Conservation (phyloP, 192 early-diverging fungal species). For the Backusella tuberculispora region DNA sequence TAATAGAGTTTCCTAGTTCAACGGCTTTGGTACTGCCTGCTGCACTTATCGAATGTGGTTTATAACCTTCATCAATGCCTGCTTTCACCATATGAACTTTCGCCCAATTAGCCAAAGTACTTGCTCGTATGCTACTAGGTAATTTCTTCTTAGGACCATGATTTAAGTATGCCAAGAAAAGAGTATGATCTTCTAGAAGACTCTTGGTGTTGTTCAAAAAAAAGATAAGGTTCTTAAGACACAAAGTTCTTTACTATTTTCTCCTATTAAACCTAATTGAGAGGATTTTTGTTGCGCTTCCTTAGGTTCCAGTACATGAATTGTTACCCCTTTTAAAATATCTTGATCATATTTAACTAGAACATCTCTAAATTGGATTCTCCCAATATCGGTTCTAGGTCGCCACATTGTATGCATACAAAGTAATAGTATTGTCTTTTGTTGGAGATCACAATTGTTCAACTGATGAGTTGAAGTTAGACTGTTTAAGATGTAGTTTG, state of each 20-base stretch:
- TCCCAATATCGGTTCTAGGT: constrained; percentile 15
- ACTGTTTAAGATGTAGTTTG: neutral
- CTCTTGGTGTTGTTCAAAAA: neutral
- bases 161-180: constrained; percentile 2
- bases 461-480: neutral
- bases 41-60: neutral
- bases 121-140: neutral
- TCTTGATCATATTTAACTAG: neutral
- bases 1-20: neutral
- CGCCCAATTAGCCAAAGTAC: neutral
- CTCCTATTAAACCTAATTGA: neutral
- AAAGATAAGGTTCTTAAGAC: neutral
- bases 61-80: neutral
- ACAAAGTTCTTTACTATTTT: neutral
- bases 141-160: no score
- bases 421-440: neutral
- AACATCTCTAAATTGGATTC: neutral
- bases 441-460: neutral
- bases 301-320: neutral
- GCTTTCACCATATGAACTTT: neutral
- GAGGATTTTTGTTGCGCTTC: constrained; percentile 11
- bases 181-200: constrained; percentile 1
- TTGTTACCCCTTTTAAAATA: neutral
- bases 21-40: constrained; percentile 1
- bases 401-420: constrained; percentile 10